Evolutionary conservation across 1,139 yeast genomes (phyloP).

Genomic region (Geotrichum citri-aurantii): DNA sequence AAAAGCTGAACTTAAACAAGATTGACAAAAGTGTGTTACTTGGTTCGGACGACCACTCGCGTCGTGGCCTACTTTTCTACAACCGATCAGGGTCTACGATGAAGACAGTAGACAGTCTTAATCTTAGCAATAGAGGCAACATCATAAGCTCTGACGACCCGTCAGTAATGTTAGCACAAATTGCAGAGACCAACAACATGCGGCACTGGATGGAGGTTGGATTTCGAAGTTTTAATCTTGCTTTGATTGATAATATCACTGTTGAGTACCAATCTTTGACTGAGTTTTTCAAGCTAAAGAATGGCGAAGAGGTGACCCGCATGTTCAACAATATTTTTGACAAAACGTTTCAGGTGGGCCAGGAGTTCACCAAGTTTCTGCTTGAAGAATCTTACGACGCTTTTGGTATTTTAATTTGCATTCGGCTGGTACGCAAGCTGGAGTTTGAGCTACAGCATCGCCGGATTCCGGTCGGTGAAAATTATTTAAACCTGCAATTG

Average conservation of each 20-base stretch:
- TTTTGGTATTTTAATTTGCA: slow-evolving; percentile 72
- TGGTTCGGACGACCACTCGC: slow-evolving; percentile 37
- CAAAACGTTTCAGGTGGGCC: slow-evolving; percentile 48
- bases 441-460: slow-evolving; percentile 60
- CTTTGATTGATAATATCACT: slow-evolving; percentile 68
- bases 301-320: slow-evolving; percentile 41
- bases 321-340: slow-evolving; percentile 46
- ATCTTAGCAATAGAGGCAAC: slow-evolving; percentile 52
- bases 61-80: slow-evolving; percentile 15
- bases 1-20: slow-evolving; percentile 50
- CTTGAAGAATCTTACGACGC: slow-evolving; percentile 57
- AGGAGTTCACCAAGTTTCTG: slow-evolving; percentile 43
- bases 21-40: slow-evolving; percentile 51
- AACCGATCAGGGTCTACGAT: slow-evolving; percentile 15
- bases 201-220: slow-evolving; percentile 66
- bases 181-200: slow-evolving; percentile 70
- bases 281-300: slow-evolving; percentile 57
- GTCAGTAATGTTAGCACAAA: slow-evolving; percentile 73
- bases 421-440: slow-evolving; percentile 61
- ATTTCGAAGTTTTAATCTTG: slow-evolving; percentile 66
- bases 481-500: slow-evolving; percentile 61
- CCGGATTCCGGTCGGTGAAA: slow-evolving; percentile 66
- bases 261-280: slow-evolving; percentile 71
- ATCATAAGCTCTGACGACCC: slow-evolving; percentile 50
- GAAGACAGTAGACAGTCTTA: slow-evolving; percentile 44